These are phyloP conservation scores for Angomonas deanei DNA, from an alignment of 208 protist species.

Conservation along the genomic window DNA sequence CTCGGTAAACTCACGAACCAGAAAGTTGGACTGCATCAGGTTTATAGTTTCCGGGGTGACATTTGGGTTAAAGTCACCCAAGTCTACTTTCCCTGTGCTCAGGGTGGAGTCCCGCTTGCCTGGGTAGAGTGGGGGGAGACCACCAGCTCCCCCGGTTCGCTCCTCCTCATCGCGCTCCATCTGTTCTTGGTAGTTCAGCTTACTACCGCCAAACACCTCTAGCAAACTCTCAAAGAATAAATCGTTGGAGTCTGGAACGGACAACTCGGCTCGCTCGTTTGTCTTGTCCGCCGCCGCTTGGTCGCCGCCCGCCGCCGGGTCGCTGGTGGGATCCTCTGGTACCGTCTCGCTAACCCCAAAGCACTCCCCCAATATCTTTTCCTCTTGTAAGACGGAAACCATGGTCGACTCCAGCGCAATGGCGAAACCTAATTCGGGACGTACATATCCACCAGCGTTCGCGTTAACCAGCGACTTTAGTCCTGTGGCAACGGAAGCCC, in stretches of 20 bases:
- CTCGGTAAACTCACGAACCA: conserved; percentile 41
- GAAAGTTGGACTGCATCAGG: conserved; percentile 31
- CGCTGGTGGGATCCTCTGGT: too few species aligned
- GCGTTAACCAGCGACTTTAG: conserved; percentile 23
- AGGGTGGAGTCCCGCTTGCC: neutral
- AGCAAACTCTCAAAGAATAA: conserved; percentile 56
- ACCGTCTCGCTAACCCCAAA: conserved; percentile 61
- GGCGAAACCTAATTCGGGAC: conserved; percentile 73
- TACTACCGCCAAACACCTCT: conserved; percentile 70
- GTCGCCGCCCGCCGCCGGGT: too few species aligned
- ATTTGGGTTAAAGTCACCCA: conserved; percentile 3
- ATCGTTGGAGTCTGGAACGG: conserved; percentile 9
- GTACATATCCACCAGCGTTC: conserved; percentile 32
- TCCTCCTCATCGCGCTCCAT: neutral
- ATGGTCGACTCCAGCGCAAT: conserved; percentile 68
- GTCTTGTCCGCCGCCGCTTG: conserved; percentile 2
- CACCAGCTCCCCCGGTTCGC: neutral
- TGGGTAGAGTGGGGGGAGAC: neutral
- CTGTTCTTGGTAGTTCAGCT: conserved; percentile 1
- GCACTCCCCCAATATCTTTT: conserved; percentile 51
- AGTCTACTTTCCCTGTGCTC: neutral
- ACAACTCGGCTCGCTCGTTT: conserved; percentile 8
- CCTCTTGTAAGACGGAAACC: conserved; percentile 57
- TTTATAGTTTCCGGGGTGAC: neutral
- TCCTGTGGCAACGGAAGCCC: conserved; percentile 24